Percentiles rank a stretch among this genome's conserved stretches.
Evolutionary conservation across 257 asterid species (phyloP).

Genomic region (Salvia splendens): DNA sequence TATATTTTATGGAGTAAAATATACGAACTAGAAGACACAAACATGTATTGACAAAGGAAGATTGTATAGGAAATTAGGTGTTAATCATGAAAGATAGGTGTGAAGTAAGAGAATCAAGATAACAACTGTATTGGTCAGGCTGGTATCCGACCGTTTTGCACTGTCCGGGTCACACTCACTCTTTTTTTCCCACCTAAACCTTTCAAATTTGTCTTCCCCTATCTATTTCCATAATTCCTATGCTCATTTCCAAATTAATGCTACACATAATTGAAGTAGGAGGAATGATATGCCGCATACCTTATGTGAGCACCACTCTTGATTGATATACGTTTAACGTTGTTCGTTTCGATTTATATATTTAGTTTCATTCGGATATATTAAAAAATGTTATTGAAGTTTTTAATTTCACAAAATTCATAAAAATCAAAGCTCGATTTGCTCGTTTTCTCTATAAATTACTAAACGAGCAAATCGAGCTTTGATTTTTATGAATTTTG

Average conservation of each 20-base stretch:
- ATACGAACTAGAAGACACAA: not conserved
- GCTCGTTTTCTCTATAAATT: no score
- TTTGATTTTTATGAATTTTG: no score
- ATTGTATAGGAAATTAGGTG: slow-evolving; percentile 33
- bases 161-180: slow-evolving; percentile 38
- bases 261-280: not conserved
- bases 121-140: slow-evolving; percentile 59
- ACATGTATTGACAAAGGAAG: not conserved
- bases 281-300: no score
- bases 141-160: slow-evolving; percentile 54
- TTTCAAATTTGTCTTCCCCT: slow-evolving; percentile 6
- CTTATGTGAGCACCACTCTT: no score
- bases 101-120: slow-evolving; percentile 30
- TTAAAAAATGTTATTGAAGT: no score
- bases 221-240: not conserved
- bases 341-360: no score
- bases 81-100: slow-evolving; percentile 34
- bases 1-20: not conserved
- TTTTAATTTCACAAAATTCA: no score
- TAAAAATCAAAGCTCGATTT: no score
- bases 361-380: no score
- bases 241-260: not conserved
- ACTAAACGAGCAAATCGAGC: no score
- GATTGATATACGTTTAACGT: no score
- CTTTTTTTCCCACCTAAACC: slow-evolving; percentile 18